Conservation (phyloP, 805 yeast genomes). For the Sugiyamaella marilandica region DNA sequence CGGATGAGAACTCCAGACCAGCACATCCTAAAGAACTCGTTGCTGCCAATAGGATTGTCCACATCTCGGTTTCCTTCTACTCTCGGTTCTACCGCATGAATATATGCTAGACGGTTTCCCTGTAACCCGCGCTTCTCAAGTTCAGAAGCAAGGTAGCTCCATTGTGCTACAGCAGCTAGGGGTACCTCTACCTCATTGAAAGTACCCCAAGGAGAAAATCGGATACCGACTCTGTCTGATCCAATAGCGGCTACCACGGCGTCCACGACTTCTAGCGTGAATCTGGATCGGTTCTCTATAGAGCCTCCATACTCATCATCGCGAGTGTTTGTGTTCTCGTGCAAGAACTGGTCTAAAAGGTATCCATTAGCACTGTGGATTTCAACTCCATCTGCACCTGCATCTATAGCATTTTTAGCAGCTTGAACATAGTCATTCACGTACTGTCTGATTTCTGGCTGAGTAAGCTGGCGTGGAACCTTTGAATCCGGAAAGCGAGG, state of each 20-base stretch:
- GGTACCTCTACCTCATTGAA: slow-evolving; percentile 1
- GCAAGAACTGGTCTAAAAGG: slow-evolving; percentile 46
- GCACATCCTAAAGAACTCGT: slow-evolving; percentile 29
- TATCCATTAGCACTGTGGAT: slow-evolving; percentile 65
- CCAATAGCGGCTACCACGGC: slow-evolving; percentile 37
- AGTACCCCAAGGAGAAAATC: slow-evolving; percentile 35
- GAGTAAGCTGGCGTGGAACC: slow-evolving; percentile 26
- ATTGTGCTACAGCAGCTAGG: background rate
- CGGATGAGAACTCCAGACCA: slow-evolving; percentile 44
- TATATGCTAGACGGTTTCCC: background rate
- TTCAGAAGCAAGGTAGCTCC: background rate
- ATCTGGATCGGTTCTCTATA: slow-evolving; percentile 51
- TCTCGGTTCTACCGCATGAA: background rate
- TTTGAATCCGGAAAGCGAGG: slow-evolving; percentile 3
- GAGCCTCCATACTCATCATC: slow-evolving; percentile 62
- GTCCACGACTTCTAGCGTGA: slow-evolving; percentile 45
- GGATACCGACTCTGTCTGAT: slow-evolving; percentile 33
- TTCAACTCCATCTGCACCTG: slow-evolving; percentile 61
- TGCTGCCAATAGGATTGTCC: slow-evolving; percentile 14
- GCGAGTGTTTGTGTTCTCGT: slow-evolving; percentile 45
- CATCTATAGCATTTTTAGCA: slow-evolving; percentile 48
- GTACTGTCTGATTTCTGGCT: slow-evolving; percentile 39
- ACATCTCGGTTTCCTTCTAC: slow-evolving; percentile 13
- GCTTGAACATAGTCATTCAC: slow-evolving; percentile 41
- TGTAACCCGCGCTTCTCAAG: background rate